A percentile compares a stretch with the other conserved stretches of the same genome.
phyloP scores from a whole-genome alignment of 768 basidiomycete species.

The Sporobolomyces pararoseus region DNA sequence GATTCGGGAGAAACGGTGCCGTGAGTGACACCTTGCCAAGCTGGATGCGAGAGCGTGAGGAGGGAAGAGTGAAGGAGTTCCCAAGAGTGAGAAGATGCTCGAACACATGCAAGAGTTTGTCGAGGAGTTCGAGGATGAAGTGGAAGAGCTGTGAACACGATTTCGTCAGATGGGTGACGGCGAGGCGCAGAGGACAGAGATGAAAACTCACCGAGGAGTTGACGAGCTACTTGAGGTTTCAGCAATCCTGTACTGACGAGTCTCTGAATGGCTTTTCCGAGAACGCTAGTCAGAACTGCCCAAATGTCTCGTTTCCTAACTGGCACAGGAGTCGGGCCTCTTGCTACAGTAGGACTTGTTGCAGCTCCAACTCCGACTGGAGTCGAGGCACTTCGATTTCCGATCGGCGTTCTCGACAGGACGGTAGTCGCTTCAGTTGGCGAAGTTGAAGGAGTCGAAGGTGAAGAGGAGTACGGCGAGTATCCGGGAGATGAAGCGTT shows the following conservation, averaged over 20 bases:
- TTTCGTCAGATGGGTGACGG: neutral
- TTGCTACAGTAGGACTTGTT: neutral
- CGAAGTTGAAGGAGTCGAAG: constrained; percentile 8
- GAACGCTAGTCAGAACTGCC: constrained; percentile 37
- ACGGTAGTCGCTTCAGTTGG: constrained; percentile 11
- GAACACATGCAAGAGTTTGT: constrained; percentile 39
- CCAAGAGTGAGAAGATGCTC: constrained; percentile 40
- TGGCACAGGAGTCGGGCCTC: constrained; percentile 6
- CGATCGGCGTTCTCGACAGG: neutral
- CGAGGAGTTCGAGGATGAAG: constrained; percentile 42
- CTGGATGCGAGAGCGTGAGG: constrained; percentile 38
- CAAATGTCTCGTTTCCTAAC: constrained; percentile 42
- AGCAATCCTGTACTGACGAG: constrained; percentile 45
- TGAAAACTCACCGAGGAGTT: constrained; percentile 37
- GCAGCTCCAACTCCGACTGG: neutral
- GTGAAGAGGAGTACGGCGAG: constrained; percentile 17
- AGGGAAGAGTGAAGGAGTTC: constrained; percentile 23
- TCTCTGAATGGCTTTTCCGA: constrained; percentile 44
- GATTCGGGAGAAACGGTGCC: constrained; percentile 35
- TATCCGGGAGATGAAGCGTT: neutral
- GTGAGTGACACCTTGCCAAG: constrained; percentile 40
- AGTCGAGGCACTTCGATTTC: neutral
- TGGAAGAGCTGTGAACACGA: constrained; percentile 28
- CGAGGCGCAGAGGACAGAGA: neutral
- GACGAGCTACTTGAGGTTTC: constrained; percentile 44